Evolutionary conservation across 495 filamentous ascomycete genomes (phyloP), one percentile per base, ranked within the genome.

Genomic region (Tuber microsphaerosporum): DNA sequence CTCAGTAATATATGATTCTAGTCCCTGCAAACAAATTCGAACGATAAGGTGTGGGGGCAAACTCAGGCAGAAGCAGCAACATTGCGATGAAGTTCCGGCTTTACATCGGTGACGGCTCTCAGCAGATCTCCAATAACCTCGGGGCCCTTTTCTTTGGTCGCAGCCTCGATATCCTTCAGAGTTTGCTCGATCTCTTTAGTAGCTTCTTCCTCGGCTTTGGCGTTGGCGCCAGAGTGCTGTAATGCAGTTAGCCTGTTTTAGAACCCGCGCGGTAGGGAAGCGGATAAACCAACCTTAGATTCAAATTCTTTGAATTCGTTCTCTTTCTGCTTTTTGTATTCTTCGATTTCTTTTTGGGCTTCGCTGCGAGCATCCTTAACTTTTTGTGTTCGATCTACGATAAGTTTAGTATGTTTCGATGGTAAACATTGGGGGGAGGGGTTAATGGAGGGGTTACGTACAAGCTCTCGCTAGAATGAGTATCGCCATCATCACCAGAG

Each of bases 271-370:
- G 94, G 69, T 75, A 61, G 39, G 10, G 51, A 37, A 70, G 72
- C 20, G 37, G 48, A 71, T 45, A 22, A 43, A 74, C 85, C 82
- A 84, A 97, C 95, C 90, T 97, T 91, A 70, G 91, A 87, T 86
- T 98, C 93, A 82, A 95, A 97, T 84, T 91, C 91, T 87, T 95
- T 94, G 88, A 92, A 98, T 84, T 99, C 94, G 14, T 91, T 90
- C 75, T 98, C 96, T 86, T 97, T 98, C 76, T 92, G 83, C 76
- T 90, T 91, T 83, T 89, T 88, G 88, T 99, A 99, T 51, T 93
- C 93, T 72, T 98, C 96, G 81, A 99, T 97, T 83, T 98, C 94
- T 85, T 97, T 97, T 85, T 98, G 95, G 71, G 95, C 95, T 84
- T 98, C 94, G 82, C 89, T 89, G 82, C 94, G 92, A 73, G 95